Conservation (phyloP, 768 basidiomycete species). For the Hygrocybe punicea region DNA sequence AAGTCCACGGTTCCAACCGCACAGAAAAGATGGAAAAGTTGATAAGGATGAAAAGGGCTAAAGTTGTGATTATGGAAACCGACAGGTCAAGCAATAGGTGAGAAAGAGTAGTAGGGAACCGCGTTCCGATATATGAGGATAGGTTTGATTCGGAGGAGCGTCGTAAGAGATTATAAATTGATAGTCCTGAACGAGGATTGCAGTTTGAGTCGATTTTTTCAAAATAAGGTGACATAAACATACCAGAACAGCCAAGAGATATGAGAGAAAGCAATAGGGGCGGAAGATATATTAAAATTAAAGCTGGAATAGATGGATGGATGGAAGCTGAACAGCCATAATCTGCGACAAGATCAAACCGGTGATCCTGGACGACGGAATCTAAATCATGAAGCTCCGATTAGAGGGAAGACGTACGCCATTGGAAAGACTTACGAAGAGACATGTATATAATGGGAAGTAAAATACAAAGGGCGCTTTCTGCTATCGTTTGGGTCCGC, state of each 20-base stretch:
- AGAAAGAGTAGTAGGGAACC: constrained; percentile 41
- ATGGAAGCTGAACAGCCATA: constrained; percentile 53
- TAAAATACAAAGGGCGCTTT: constrained; percentile 48
- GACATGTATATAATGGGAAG: constrained; percentile 56
- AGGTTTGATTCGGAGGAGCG: constrained; percentile 23
- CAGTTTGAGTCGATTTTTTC: neutral
- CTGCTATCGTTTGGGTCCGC: constrained; percentile 43
- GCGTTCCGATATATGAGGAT: constrained; percentile 38
- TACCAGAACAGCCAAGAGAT: constrained; percentile 44
- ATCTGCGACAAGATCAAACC: constrained; percentile 58
- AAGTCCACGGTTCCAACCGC: constrained; percentile 38
- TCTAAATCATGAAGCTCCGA: constrained; percentile 35
- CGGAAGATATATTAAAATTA: constrained; percentile 46
- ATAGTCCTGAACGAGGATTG: constrained; percentile 24
- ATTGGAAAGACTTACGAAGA: constrained; percentile 46
- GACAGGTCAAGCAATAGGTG: constrained; percentile 57
- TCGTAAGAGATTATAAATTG: constrained; percentile 33
- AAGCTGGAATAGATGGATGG: constrained; percentile 41
- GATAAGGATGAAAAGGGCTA: constrained; percentile 42
- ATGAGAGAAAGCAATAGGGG: constrained; percentile 42
- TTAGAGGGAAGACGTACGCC: neutral
- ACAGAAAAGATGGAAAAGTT: constrained; percentile 31
- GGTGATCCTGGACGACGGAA: constrained; percentile 54
- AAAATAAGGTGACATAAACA: constrained; percentile 12
- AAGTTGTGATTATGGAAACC: constrained; percentile 37